A percentile compares a stretch with the other conserved stretches of the same genome.
These are phyloP conservation scores for Flaveria linearis DNA, from an alignment of 129 eudicot species.

Conservation along the genomic window DNA sequence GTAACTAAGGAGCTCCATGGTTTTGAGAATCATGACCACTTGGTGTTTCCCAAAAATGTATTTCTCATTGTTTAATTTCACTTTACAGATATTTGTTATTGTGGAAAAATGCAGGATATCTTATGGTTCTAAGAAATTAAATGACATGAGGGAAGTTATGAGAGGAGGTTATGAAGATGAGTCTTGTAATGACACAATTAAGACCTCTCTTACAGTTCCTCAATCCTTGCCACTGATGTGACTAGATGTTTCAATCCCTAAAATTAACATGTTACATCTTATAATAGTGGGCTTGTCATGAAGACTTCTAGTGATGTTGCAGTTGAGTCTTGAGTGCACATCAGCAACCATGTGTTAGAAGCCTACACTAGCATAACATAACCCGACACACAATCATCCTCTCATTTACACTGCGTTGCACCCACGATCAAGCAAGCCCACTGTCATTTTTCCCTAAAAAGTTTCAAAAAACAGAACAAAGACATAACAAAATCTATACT, in stretches of 20 bases:
- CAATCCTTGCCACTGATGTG: neutral
- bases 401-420: neutral
- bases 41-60: too few relatives aligned
- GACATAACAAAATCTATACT: neutral
- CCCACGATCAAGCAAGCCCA: neutral
- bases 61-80: too few relatives aligned
- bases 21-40: too few relatives aligned
- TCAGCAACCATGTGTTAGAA: neutral
- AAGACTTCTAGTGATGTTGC: neutral
- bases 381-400: neutral
- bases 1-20: too few relatives aligned
- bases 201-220: too few relatives aligned
- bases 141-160: too few relatives aligned
- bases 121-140: too few relatives aligned
- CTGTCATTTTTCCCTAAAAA: neutral
- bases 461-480: neutral
- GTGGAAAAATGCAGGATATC: too few relatives aligned
- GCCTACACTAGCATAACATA: neutral
- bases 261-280: conserved; percentile 19
- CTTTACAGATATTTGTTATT: too few relatives aligned
- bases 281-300: too few relatives aligned
- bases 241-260: neutral
- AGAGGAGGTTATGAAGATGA: too few relatives aligned
- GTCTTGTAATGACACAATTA: too few relatives aligned
- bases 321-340: neutral